A percentile compares a stretch with the other conserved stretches of the same genome.
Conservation (phyloP, 345 rosid genomes). For the Ceriops decandra region DNA sequence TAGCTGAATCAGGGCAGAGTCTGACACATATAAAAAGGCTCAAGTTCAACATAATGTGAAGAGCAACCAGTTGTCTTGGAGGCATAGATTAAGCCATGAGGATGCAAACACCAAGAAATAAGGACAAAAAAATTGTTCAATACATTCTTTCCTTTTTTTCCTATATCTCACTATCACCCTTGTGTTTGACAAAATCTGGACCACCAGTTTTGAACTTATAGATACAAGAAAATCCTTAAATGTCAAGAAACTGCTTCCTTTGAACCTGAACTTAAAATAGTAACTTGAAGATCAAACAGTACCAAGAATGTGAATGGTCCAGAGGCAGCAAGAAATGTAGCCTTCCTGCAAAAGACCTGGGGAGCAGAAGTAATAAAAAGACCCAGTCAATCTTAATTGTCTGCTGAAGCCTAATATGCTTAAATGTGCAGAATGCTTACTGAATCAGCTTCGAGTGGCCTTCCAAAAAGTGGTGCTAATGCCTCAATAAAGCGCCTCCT, state of each 20-base stretch:
- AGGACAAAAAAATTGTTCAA: no score
- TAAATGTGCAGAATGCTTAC: slow-evolving; percentile 39
- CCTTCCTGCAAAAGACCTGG: slow-evolving; percentile 78
- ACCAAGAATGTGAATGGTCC: slow-evolving; percentile 83
- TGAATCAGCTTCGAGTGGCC: slow-evolving; percentile 88
- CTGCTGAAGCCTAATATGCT: not conserved
- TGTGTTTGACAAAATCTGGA: no score
- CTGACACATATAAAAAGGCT: no score
- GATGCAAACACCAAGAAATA: no score
- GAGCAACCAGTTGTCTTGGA: no score
- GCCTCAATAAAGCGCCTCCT: slow-evolving; percentile 81
- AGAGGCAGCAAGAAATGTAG: slow-evolving; percentile 61
- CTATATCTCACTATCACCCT: no score
- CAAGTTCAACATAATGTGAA: no score
- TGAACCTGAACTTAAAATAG: not conserved
- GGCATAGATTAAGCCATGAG: no score
- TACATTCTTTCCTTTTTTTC: no score
- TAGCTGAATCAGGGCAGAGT: no score
- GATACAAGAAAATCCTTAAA: not conserved
- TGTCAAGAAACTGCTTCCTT: not conserved
- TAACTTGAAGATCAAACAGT: slow-evolving; percentile 9
- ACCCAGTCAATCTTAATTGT: slow-evolving; percentile 9
- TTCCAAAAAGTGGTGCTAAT: slow-evolving; percentile 63
- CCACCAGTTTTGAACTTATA: not conserved
- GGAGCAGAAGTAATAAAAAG: slow-evolving; percentile 26